Percentiles rank a stretch among this genome's conserved stretches.
Conservation (phyloP, 805 yeast genomes). For the Hanseniaspora jakobsenii region DNA sequence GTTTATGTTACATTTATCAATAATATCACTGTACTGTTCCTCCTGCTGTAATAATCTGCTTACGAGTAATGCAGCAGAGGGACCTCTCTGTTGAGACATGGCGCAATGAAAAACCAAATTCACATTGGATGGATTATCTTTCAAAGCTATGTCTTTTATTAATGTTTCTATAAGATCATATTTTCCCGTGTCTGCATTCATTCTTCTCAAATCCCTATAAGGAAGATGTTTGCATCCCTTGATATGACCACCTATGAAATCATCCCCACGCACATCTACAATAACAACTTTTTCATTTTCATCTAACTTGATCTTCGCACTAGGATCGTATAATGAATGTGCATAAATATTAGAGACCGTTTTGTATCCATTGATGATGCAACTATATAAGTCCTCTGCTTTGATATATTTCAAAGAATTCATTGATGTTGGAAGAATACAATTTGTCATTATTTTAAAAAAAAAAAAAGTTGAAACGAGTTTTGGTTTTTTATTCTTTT, state of each 20-base stretch:
- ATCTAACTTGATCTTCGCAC: not conserved
- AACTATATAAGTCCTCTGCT: constrained; percentile 11
- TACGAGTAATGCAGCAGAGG: constrained; percentile 63
- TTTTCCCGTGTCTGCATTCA: constrained; percentile 2
- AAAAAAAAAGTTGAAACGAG: not conserved
- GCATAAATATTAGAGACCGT: not conserved
- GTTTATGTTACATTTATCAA: constrained; percentile 28
- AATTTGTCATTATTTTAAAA: not conserved
- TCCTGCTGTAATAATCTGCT: constrained; percentile 24
- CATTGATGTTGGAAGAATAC: constrained; percentile 1
- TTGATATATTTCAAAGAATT: constrained; percentile 8
- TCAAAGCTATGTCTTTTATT: too few relatives aligned
- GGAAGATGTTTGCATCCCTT: constrained; percentile 23
- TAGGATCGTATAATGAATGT: not conserved
- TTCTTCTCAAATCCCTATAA: constrained; percentile 17
- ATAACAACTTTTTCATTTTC: constrained; percentile 27
- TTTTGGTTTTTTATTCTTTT: too few relatives aligned
- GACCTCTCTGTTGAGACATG: constrained; percentile 83
- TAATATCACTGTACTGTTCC: constrained; percentile 16
- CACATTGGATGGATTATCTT: too few relatives aligned
- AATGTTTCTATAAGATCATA: constrained; percentile 53
- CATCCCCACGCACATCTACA: constrained; percentile 79
- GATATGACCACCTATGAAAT: constrained; percentile 52
- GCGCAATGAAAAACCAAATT: constrained; percentile 73
- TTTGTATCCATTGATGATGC: constrained; percentile 6